phyloP scores from a whole-genome alignment of 2,329 filamentous ascomycete species.

The Cladosporium sphaerospermum region DNA sequence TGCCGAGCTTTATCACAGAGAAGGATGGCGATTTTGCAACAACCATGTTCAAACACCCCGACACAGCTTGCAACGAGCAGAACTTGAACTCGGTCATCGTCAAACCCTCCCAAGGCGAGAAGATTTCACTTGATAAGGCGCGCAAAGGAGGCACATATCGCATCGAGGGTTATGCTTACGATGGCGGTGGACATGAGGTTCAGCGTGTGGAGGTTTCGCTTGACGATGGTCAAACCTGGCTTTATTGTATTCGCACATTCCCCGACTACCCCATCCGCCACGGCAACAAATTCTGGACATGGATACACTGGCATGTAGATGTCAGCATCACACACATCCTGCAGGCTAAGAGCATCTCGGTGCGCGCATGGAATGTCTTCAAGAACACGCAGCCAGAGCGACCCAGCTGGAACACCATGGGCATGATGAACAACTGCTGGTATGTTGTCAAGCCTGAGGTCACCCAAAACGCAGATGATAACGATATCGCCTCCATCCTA shows the following conservation, averaged over 20 bases:
- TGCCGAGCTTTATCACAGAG: conserved; percentile 44
- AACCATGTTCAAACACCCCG: conserved; percentile 43
- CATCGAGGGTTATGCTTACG: conserved; percentile 45
- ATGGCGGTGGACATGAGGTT: conserved; percentile 46
- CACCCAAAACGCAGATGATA: conserved; percentile 25
- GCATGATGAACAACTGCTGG: conserved; percentile 52
- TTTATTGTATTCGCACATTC: conserved; percentile 45
- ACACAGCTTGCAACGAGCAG: conserved; percentile 45
- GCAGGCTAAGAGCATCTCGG: conserved; percentile 37
- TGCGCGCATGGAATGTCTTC: conserved; percentile 45
- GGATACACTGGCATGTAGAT: conserved; percentile 49
- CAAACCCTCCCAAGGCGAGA: conserved; percentile 42
- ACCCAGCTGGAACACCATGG: conserved; percentile 45
- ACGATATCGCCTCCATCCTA: conserved; percentile 30
- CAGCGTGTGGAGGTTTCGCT: conserved; percentile 45
- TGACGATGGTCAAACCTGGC: conserved; percentile 43
- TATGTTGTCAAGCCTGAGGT: conserved; percentile 41
- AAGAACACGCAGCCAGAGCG: conserved; percentile 47
- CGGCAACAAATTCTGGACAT: conserved; percentile 50
- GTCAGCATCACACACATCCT: conserved; percentile 41
- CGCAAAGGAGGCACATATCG: conserved; percentile 38
- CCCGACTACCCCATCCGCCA: conserved; percentile 46
- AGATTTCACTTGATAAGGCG: conserved; percentile 34
- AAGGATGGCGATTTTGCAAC: conserved; percentile 44
- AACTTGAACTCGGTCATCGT: conserved; percentile 45